A percentile compares a stretch with the other conserved stretches of the same genome.
Conservation (phyloP, 306 rosid genomes). For the Cicer yamashitae region DNA sequence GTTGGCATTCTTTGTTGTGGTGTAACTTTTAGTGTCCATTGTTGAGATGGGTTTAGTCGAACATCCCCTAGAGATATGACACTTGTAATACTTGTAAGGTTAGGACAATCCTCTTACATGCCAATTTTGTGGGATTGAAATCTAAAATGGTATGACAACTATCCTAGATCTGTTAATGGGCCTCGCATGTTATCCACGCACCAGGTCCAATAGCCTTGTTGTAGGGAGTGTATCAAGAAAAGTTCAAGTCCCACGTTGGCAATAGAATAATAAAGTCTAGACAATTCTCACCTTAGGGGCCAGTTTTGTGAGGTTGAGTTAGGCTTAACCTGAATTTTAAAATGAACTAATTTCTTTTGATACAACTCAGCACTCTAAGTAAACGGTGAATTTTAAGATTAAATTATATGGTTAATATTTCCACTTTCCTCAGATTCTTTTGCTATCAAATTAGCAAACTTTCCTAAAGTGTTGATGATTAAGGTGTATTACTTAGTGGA, state of each 20-base stretch:
- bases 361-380: conserved; percentile 32
- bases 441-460: not conserved
- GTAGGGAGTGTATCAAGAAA: not conserved
- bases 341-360: conserved; percentile 18
- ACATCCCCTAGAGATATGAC: not conserved
- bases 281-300: not conserved
- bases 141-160: not conserved
- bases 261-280: not conserved
- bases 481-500: not conserved
- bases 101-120: not conserved
- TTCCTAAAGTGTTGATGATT: conserved; percentile 29
- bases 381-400: conserved; percentile 13
- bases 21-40: not conserved
- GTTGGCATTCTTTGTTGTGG: not conserved
- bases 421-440: not conserved
- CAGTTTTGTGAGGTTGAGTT: not conserved
- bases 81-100: not conserved
- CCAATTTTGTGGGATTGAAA: not conserved
- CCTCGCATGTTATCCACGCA: not conserved
- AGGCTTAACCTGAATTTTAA: not conserved
- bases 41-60: conserved; percentile 5
- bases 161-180: not conserved
- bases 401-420: conserved; percentile 5
- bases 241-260: not conserved
- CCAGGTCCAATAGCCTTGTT: not conserved